phyloP scores from a whole-genome alignment of 2,329 filamentous ascomycete genomes.

The Chrysosporium queenslandicum region DNA sequence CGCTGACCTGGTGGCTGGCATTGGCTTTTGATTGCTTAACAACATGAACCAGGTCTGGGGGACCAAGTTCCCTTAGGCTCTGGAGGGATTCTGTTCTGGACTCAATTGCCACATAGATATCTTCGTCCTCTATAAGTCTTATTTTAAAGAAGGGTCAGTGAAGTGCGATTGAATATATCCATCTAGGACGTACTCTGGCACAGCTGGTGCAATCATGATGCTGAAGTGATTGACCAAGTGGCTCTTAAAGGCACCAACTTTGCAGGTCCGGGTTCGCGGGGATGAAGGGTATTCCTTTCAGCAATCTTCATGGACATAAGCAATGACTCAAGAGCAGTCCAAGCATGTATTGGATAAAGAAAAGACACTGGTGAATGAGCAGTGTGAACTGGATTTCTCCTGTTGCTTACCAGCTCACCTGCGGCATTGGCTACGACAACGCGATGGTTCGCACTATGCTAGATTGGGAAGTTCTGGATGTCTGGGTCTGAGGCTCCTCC shows the following conservation, averaged over 20 bases:
- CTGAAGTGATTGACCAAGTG: constrained; percentile 8
- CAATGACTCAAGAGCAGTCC: neutral
- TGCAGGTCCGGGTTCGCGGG: neutral
- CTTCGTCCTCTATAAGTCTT: constrained; percentile 87
- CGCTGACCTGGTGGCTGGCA: constrained; percentile 45
- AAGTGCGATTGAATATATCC: neutral
- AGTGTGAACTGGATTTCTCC: neutral
- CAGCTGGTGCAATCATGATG: constrained; percentile 63
- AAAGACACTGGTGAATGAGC: neutral
- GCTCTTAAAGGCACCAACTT: neutral
- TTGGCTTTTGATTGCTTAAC: constrained; percentile 63
- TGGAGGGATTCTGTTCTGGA: constrained; percentile 81
- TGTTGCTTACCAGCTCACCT: neutral
- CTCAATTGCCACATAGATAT: constrained; percentile 76
- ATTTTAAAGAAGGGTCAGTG: neutral
- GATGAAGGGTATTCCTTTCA: neutral
- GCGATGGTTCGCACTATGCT: constrained; percentile 5
- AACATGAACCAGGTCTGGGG: constrained; percentile 89
- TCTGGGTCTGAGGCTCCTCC: neutral
- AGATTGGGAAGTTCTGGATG: constrained; percentile 5
- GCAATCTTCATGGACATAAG: neutral
- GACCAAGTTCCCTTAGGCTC: constrained; percentile 80
- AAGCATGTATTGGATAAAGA: neutral
- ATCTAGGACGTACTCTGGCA: constrained; percentile 55
- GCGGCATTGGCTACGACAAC: neutral